Percentiles rank a stretch among this genome's conserved stretches.
phyloP scores from a whole-genome alignment of 1,284 basidiomycete genomes.

The Anthracocystis panici-leucophaei region DNA sequence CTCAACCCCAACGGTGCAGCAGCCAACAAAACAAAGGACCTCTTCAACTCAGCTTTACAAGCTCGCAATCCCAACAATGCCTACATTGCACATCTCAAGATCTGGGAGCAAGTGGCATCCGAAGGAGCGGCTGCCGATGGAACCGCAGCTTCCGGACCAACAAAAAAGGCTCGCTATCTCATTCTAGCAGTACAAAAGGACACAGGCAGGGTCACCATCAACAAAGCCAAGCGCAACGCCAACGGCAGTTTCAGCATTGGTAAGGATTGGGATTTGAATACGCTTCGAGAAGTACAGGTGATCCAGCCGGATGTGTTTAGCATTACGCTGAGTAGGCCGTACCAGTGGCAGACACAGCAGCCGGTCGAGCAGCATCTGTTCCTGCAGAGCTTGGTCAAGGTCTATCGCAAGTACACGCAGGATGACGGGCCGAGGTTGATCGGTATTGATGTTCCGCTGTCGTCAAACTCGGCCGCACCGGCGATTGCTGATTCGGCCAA shows the following conservation, averaged over 20 bases:
- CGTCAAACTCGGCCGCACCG: conserved; percentile 8
- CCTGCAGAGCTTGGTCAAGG: conserved; percentile 57
- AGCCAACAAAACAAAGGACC: conserved; percentile 56
- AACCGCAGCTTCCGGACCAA: neutral
- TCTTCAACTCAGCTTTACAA: conserved; percentile 63
- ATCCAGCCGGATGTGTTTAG: conserved; percentile 68
- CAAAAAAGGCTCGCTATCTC: conserved; percentile 66
- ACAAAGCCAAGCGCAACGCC: conserved; percentile 95
- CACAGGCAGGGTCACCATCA: conserved; percentile 61
- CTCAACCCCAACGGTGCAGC: conserved; percentile 17
- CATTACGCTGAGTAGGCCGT: conserved; percentile 60
- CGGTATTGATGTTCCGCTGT: conserved; percentile 46
- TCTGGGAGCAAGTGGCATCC: conserved; percentile 59
- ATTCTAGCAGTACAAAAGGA: conserved; percentile 62
- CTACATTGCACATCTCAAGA: conserved; percentile 68
- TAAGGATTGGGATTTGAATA: conserved; percentile 91
- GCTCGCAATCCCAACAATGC: conserved; percentile 56
- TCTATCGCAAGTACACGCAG: conserved; percentile 62
- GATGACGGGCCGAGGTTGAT: conserved; percentile 45
- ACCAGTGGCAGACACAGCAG: conserved; percentile 66
- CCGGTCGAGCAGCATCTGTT: conserved; percentile 61
- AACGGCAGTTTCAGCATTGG: conserved; percentile 96
- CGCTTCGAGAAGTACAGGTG: conserved; percentile 84
- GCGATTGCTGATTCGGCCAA: conserved; percentile 30
- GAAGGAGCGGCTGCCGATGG: conserved; percentile 24